These are phyloP conservation scores for Ustilago crameri DNA, from an alignment of 1,284 basidiomycete genomes.

Conservation along the genomic window DNA sequence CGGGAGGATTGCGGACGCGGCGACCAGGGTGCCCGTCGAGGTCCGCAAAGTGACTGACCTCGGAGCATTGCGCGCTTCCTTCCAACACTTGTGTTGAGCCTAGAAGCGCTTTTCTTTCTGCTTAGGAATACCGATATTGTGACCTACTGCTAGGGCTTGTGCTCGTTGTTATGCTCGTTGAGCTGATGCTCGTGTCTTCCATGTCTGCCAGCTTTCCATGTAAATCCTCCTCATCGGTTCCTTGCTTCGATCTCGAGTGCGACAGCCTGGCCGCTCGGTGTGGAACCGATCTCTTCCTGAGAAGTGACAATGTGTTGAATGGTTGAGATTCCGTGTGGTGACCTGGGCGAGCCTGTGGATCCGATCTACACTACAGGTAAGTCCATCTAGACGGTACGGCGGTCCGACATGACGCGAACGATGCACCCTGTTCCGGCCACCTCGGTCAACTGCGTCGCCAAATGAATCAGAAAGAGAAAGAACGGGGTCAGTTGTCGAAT, in stretches of 20 bases:
- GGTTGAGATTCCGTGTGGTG: background rate
- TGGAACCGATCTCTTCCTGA: too few relatives aligned
- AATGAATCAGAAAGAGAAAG: background rate
- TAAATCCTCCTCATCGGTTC: too few relatives aligned
- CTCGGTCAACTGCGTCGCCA: conserved; percentile 86
- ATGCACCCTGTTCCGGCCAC: conserved; percentile 95
- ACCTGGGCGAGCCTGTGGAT: too few relatives aligned
- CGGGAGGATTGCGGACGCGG: background rate
- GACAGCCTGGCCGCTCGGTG: too few relatives aligned
- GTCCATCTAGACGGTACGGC: conserved; percentile 38
- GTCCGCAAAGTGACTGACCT: conserved; percentile 27
- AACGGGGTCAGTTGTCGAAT: background rate
- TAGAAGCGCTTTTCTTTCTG: background rate
- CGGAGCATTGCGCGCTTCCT: conserved; percentile 16
- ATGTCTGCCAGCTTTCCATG: too few relatives aligned
- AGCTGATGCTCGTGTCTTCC: too few relatives aligned
- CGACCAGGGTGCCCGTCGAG: conserved; percentile 1
- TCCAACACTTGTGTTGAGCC: conserved; percentile 32
- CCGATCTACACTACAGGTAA: too few relatives aligned
- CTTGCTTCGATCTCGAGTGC: too few relatives aligned
- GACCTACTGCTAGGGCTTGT: too few relatives aligned
- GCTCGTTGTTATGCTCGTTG: too few relatives aligned
- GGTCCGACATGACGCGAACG: conserved; percentile 94
- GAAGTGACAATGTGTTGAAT: too few relatives aligned
- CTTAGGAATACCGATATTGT: too few relatives aligned